These are phyloP conservation scores for Globisporangium cederbergense DNA, from an alignment of 352 stramenopile species.

Conservation along the genomic window DNA sequence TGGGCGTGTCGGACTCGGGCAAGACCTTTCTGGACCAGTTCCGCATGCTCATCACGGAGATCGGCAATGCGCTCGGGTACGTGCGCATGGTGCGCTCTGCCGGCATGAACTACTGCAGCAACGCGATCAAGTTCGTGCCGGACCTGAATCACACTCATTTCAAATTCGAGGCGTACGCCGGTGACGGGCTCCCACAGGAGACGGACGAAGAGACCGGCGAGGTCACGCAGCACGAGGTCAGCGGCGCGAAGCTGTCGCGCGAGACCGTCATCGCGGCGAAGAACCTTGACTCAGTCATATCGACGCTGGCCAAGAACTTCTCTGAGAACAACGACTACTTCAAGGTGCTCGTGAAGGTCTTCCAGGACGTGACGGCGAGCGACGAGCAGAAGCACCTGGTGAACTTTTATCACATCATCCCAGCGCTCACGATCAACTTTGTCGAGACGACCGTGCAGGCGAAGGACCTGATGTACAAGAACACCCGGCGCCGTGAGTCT, in stretches of 20 bases:
- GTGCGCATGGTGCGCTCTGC: slow-evolving; percentile 92
- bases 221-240: slow-evolving; percentile 38
- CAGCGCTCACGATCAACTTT: slow-evolving; percentile 88
- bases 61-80: slow-evolving; percentile 92
- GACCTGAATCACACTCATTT: slow-evolving; percentile 88
- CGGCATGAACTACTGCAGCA: slow-evolving; percentile 91
- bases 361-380: slow-evolving; percentile 85
- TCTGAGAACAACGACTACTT: slow-evolving; percentile 93
- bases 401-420: slow-evolving; percentile 91
- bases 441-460: slow-evolving; percentile 86
- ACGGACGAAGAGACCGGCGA: slow-evolving; percentile 58
- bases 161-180: slow-evolving; percentile 72
- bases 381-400: slow-evolving; percentile 89
- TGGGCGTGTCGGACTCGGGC: slow-evolving; percentile 81
- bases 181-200: slow-evolving; percentile 51
- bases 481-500: slow-evolving; percentile 88
- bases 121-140: slow-evolving; percentile 91
- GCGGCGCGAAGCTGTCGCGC: slow-evolving; percentile 62
- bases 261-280: slow-evolving; percentile 82
- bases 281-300: slow-evolving; percentile 87
- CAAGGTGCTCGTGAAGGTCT: slow-evolving; percentile 86
- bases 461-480: slow-evolving; percentile 96
- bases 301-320: slow-evolving; percentile 87
- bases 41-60: slow-evolving; percentile 89
- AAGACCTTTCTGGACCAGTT: slow-evolving; percentile 91